Evolutionary conservation across 306 rosid species (phyloP).

Genomic region (Trifolium fragiferum): DNA sequence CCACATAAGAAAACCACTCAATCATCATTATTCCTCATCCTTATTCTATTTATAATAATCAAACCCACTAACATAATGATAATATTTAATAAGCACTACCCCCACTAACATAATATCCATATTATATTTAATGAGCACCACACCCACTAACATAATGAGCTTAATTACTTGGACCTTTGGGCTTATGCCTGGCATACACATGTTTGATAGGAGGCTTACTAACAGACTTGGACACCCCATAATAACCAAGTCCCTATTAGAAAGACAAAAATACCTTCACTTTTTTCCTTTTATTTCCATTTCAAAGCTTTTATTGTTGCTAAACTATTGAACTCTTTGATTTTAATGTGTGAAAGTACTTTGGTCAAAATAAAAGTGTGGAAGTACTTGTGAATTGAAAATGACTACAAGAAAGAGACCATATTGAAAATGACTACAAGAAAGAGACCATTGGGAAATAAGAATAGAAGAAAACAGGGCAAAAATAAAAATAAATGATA

Average conservation of each 20-base stretch:
- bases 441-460: slow-evolving; percentile 17
- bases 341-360: slow-evolving; percentile 6
- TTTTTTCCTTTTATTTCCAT: slow-evolving; percentile 4
- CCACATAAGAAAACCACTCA: too few species aligned
- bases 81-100: too few species aligned
- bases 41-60: too few species aligned
- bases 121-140: too few species aligned
- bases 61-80: too few species aligned
- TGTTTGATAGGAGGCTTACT: too few species aligned
- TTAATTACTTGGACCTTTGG: too few species aligned
- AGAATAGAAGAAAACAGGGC: not conserved
- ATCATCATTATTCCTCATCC: too few species aligned
- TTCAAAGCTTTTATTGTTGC: not conserved
- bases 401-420: slow-evolving; percentile 19
- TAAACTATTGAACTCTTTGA: slow-evolving; percentile 1
- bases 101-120: too few species aligned
- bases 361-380: too few species aligned
- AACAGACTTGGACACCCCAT: not conserved
- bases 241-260: not conserved
- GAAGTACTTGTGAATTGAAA: slow-evolving; percentile 8
- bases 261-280: not conserved
- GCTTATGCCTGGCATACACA: too few species aligned
- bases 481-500: slow-evolving; percentile 21
- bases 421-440: slow-evolving; percentile 10
- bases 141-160: too few species aligned